Base-by-base conservation (phyloP, 441 rosid genomes). In the Geranium incanum region DNA sequence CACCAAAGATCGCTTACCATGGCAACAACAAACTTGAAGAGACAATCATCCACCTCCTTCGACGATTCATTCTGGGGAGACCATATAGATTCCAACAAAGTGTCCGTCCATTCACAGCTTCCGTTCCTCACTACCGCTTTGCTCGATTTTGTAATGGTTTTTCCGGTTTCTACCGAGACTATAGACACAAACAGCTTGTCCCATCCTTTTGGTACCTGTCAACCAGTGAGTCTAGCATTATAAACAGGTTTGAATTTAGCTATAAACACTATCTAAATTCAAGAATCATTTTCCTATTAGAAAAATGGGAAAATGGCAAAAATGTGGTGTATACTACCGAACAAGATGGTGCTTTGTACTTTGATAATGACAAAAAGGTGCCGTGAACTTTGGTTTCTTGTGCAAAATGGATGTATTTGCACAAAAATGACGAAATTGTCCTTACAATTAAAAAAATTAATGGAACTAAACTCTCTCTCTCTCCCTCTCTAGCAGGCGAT, bases 131-230 rank as follows among this genome's bases (percentile, higher is more conserved):
- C 87, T 1, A 21, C 16, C 0, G 79, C 80, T 77, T 82, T 88
- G 70, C 85, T 78, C 36, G 80, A 72, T 74, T 85, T 83, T 2
- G 84, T 82, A 38, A 86, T 68, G 3, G 84, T 83, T 76, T 82
- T 88, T 43, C 91, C 89, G 0, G 85, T 81, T 75, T 83, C 86
- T 63, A 75, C 78, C 0, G 87, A 84, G 68, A 85, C 21, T 5
- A 85, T 39, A 1, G 88, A 85, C 71, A 85, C 82, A 71, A 76
- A 76, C 75, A 88, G 75, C 75, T 79, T 84, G 80, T 86, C 91
- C 93, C 94, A 88, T 81, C 91, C 86, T 79, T 83, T 85, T 70
- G 94, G 91, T 1, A 85, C 91, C 90, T 88, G 77, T 60, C 6
- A 68, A 13, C 36, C 36, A 39, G 8, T 23, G 19, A 33, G 43